Conservation (phyloP, 1,139 yeast genomes). For the Debaryomyces coudertii region DNA sequence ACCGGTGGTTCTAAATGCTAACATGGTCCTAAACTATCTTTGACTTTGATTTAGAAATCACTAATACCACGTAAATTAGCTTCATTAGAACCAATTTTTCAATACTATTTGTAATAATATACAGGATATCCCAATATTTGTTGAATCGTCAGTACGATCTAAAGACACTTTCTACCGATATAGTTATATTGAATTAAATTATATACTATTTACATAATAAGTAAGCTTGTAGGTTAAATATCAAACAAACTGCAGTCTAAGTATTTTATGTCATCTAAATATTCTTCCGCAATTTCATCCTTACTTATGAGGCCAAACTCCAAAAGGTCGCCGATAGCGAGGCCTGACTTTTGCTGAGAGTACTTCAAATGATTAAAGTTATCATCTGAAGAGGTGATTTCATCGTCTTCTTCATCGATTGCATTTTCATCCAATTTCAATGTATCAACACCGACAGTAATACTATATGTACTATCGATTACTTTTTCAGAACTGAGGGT, state of each 20-base stretch:
- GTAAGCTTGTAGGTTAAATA: slow-evolving; percentile 16
- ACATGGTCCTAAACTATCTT: slow-evolving; percentile 45
- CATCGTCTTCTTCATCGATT: slow-evolving; percentile 31
- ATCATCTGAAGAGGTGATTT: slow-evolving; percentile 55
- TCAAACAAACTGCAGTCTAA: slow-evolving; percentile 43
- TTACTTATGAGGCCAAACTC: slow-evolving; percentile 57
- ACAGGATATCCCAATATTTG: neutral
- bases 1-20: slow-evolving; percentile 74
- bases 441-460: slow-evolving; percentile 38
- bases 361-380: slow-evolving; percentile 80
- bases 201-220: neutral
- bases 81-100: neutral
- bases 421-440: slow-evolving; percentile 30
- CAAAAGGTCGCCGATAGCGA: slow-evolving; percentile 76
- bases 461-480: slow-evolving; percentile 43
- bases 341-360: slow-evolving; percentile 70
- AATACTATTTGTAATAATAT: neutral
- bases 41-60: neutral
- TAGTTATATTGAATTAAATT: neutral
- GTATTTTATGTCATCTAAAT: slow-evolving; percentile 35
- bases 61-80: neutral
- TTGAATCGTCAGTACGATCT: too few relatives aligned
- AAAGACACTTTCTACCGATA: too few relatives aligned
- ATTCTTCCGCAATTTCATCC: slow-evolving; percentile 31
- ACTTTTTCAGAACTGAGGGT: slow-evolving; percentile 31